Base-by-base conservation (phyloP, 306 rosid species). In the Lupinus albus region DNA sequence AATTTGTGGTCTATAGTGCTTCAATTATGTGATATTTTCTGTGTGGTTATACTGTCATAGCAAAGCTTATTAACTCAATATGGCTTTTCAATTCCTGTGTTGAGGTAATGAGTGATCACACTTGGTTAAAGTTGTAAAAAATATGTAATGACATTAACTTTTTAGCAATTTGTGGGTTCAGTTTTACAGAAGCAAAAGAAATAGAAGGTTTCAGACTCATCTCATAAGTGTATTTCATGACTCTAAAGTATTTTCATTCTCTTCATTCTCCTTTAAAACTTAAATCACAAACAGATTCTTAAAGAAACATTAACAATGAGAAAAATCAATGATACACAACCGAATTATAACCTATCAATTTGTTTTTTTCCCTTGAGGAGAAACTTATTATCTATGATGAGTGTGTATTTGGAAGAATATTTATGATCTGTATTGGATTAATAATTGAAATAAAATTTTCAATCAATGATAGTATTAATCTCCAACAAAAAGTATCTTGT, bases 21-120 rank as follows among this genome's bases (percentile, higher is more conserved):
- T 57, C 52, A 66, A 7, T 45, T 53, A 5, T 58, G 63, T 77
- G 47, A n/a, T 47, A 8, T 50, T 35, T 15, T 25, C 30, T 25
- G 4, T 68, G 0, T 71, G 78, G 74, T 20, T 50, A 33, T 8
- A 57, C 62, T 46, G 4, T 51, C 8, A 16, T 16, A 66, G 48
- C 59, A 13, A 44, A 62, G 52, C 75, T 33, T 33, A 51, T 12
- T 48, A 38, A 35, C 1, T 60, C 55, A 70, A 53, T 69, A 11
- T 76, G 17, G 28, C 67, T 70, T 64, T 77, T 68, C 49, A 20
- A 48, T 56, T 64, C 20, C 71, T 71, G 20, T 64, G 47, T 71
- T 32, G 47, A 25, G 50, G 11, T 15, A 55, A 63, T 12, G 68
- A 54, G 44, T 46, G 78, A 44, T 36, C 30, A 57, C 38, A 47